Conservation (phyloP, 345 rosid genomes). For the Brassica juncea region DNA sequence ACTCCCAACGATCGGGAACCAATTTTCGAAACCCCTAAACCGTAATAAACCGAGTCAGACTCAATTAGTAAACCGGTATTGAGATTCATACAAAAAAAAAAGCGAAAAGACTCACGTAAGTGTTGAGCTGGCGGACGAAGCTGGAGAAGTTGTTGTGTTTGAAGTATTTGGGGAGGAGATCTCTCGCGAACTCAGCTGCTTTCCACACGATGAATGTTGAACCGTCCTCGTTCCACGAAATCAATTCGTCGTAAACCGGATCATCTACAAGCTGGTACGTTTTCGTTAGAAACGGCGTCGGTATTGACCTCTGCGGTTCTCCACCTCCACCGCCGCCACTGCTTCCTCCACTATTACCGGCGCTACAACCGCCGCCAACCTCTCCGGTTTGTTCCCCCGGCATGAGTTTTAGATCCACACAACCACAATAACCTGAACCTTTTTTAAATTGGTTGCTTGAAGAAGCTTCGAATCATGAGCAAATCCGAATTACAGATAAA, state of each 20-base stretch:
- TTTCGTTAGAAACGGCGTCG: slow-evolving; percentile 88
- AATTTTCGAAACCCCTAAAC: slow-evolving; percentile 87
- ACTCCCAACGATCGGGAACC: slow-evolving; percentile 96
- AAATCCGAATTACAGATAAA: not conserved
- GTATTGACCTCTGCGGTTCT: slow-evolving; percentile 74
- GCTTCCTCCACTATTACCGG: slow-evolving; percentile 38
- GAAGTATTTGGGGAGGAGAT: slow-evolving; percentile 92
- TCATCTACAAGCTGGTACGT: slow-evolving; percentile 88
- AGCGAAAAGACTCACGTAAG: slow-evolving; percentile 61
- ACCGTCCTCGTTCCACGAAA: slow-evolving; percentile 93
- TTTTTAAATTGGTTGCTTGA: not conserved
- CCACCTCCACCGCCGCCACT: slow-evolving; percentile 39
- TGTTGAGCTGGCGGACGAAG: slow-evolving; percentile 94
- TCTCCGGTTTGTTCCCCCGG: slow-evolving; percentile 72
- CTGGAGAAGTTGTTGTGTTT: slow-evolving; percentile 95
- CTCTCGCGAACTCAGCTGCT: slow-evolving; percentile 91
- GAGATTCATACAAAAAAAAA: not conserved
- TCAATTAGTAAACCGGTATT: not conserved
- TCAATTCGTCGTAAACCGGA: slow-evolving; percentile 66
- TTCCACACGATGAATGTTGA: slow-evolving; percentile 89
- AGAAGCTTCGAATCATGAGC: slow-evolving; percentile 19
- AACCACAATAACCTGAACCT: slow-evolving; percentile 41
- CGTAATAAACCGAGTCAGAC: not conserved
- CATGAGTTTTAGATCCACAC: slow-evolving; percentile 39
- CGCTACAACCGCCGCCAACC: slow-evolving; percentile 44